Base-by-base conservation (phyloP, 1,139 yeast species). In the Kodamaea derodonti region DNA sequence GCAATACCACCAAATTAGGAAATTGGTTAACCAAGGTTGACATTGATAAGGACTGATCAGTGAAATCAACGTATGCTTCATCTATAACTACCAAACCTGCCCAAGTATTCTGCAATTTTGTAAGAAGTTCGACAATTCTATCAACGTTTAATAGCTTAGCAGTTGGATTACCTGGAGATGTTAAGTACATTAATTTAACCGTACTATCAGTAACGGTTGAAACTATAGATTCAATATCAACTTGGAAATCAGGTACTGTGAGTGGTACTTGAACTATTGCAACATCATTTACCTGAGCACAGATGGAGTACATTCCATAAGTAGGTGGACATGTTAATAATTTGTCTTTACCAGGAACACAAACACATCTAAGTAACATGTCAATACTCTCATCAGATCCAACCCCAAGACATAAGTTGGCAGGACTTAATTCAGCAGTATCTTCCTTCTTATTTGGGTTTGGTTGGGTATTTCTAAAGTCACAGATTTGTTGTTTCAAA, bases 91-190 rank as follows among this genome's bases (percentile, higher is more conserved):
- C 78, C 24, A 90, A 58, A 3, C 96, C 97, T 49, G 81, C 79
- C 83, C 88, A 82, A 20, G 58, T 56, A 3, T 51, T 38, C 1
- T 39, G 32, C 14, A 71, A 69, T 20, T 69, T 65, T 10, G 66
- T 54, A 35, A 86, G 60, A 16, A 92, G 58, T 32, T 66, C 59
- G 31, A 75, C 62, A 14, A 92, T 61, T 17, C 64, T 60, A 0
- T 56, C 58, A 8, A 72, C 67, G 18, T 72, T 67, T 27, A 92
- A 57, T 32, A 78, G 61, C 26, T 78, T 73, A 4, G 84, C 97
- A 0, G 98, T 92, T 23, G 98, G 98, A 56, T 92, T 92, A 20
- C 98, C 98, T n/a, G 98, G 98, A 1, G 97, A 85, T n/a, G 97
- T 90, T 43, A 90, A 64, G 55, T 87, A 90, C 2, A 84, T 68